Base-by-base conservation (phyloP, 805 yeast species). In the Priceomyces castillae region DNA sequence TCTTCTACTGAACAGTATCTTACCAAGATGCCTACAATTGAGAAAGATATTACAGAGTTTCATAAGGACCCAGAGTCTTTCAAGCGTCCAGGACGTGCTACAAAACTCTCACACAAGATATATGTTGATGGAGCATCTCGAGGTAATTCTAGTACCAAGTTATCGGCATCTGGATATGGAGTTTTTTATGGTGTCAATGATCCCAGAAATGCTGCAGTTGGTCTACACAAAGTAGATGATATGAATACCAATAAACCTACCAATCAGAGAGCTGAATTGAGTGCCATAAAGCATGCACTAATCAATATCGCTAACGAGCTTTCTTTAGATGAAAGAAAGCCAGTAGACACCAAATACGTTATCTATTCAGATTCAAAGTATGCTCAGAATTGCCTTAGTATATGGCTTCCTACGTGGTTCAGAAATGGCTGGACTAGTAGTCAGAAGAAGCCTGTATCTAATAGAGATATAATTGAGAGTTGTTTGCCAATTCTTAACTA, bases 41-140 rank as follows among this genome's bases (percentile, higher is more conserved):
- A 10, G 7, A 7, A 7, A 12, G 39, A 36, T 20, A 6, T 36
- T 4, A 9, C 26, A 9, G 20, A 14, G 15, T 36, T 19, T n/a
- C 16, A 36, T 14, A 12, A 20, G 5, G 30, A 22, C 12, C 39
- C 39, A n/a, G 11, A 6, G 4, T 14, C 10, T 9, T 36, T 20
- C 17, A 20, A 15, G 17, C 10, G 11, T 5, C 11, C 10, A 7
- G 39, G 37, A 11, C 14, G 11, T 39, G 11, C 36, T 16, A n/a
- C 14, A 10, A 10, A 7, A 3, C 15, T 11, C 16, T 10, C 25
- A 15, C n/a, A 28, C 2, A 38, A 39, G 6, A 68, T 88, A 0
- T 90, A 77, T 54, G 82, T 88, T 16, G 97, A 90, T 61, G 97
- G 97, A 0, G 86, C 95, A 0, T 71, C 82, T 0, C 65, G 81